Base-by-base conservation (phyloP, 2,329 filamentous ascomycete genomes). In the Pseudogymnoascus pannorum region DNA sequence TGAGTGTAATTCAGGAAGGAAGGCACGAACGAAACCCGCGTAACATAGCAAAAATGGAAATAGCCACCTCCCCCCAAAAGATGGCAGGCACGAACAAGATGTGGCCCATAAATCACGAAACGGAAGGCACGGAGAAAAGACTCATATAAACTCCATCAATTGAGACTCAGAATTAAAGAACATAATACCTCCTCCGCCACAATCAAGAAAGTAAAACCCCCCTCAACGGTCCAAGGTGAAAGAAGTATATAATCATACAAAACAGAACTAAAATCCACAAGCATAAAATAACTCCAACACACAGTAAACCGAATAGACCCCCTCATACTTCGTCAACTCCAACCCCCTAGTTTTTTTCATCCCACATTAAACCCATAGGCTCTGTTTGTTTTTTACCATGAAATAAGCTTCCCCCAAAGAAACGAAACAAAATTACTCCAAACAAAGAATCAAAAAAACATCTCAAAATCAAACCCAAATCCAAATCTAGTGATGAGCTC, bases 401-500 rank as follows among this genome's bases (percentile, higher is more conserved):
- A 44, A 44, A 24, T n/a, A 12, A 7, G 2, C 6, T 20, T 3
- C n/a, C n/a, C n/a, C 6, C n/a, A 38, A 38, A 8, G 11, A 24
- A 44, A 44, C 40, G 5, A 44, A 24, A 22, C 22, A 9, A 24
- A 14, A 2, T 6, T 44, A 44, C 40, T 12, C 40, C 40, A 44
- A 44, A 44, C 40, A 44, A 38, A 24, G 40, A 44, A 24, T 44
- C 11, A 16, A 38, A 24, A 3, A 22, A 33, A 57, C 24, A 57
- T 33, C n/a, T n/a, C n/a, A 48, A 54, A 26, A 54, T 29, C 22
- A 54, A 31, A 29, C 9, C 14, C 22, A 40, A 40, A 40, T 40
- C 38, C 38, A 57, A 57, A 44, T 57, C 51, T 26, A 57, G 51
- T 18, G 26, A 31, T 57, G 51, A 57, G 51, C 51, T 31, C 51